Evolutionary conservation across 192 early-diverging fungal species (phyloP).

Genomic region (Backusella macrospora): DNA sequence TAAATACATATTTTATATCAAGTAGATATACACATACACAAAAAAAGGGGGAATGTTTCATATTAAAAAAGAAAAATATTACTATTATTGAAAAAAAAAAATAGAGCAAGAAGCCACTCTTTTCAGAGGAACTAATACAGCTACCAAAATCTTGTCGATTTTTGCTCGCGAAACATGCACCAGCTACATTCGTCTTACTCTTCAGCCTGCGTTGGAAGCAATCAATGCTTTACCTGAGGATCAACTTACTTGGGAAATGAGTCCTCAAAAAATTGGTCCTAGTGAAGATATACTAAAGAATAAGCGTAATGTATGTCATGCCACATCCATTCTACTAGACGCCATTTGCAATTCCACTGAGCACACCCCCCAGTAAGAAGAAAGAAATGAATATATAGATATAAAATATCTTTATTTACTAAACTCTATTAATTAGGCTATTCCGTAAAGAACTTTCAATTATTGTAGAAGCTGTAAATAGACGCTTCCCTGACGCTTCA

Average conservation of each 20-base stretch:
- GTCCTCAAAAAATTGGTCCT: constrained; percentile 71
- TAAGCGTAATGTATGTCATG: constrained; percentile 69
- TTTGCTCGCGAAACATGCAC: constrained; percentile 78
- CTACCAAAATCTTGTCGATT: constrained; percentile 79
- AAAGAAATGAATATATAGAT: not conserved
- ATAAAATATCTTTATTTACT: not conserved
- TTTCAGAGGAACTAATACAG: constrained; percentile 88
- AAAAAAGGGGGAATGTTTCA: too few species aligned
- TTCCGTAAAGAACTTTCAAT: constrained; percentile 81
- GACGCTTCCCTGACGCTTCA: constrained; percentile 80
- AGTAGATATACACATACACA: not conserved
- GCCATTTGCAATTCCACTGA: constrained; percentile 71
- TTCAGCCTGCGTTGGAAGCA: constrained; percentile 70
- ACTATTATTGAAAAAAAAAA: not conserved
- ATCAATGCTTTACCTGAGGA: constrained; percentile 49
- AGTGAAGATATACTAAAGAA: constrained; percentile 71
- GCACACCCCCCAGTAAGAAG: constrained; percentile 59
- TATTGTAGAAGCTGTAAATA: constrained; percentile 73
- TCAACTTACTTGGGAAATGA: constrained; percentile 79
- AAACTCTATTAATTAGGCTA: constrained; percentile 26
- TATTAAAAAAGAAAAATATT: not conserved
- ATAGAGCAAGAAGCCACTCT: constrained; percentile 64
- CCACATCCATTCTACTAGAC: constrained; percentile 79
- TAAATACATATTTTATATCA: constrained; percentile 20
- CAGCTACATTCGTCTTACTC: constrained; percentile 74